Conservation (phyloP, 306 rosid genomes). For the Acmispon strigosus region DNA sequence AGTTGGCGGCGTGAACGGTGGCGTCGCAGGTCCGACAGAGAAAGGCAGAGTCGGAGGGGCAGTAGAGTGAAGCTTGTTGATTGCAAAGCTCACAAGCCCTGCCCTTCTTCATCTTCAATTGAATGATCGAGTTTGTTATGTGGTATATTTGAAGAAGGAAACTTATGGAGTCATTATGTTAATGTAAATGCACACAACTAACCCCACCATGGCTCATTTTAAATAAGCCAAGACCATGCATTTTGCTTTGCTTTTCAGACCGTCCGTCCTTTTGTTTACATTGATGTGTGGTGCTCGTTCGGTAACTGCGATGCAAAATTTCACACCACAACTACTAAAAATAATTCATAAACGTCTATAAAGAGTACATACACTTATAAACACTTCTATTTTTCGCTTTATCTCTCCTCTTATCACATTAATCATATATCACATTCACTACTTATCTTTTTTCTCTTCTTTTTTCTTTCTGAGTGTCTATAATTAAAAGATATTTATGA, state of each 20-base stretch:
- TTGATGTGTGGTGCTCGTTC: background rate
- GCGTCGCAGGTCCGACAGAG: slow-evolving; percentile 32
- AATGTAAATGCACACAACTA: no score
- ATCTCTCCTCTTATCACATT: no score
- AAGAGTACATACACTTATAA: no score
- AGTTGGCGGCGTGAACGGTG: slow-evolving; percentile 30
- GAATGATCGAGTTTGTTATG: no score
- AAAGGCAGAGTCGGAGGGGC: slow-evolving; percentile 38
- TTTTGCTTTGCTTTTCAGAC: background rate
- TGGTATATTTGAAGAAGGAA: no score
- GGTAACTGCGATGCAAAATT: background rate
- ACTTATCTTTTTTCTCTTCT: no score
- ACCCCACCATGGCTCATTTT: background rate
- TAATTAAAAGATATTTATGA: no score
- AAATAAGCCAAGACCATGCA: background rate
- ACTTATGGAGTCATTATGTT: no score
- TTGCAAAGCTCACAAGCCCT: slow-evolving; percentile 29
- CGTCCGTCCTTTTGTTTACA: background rate
- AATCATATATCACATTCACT: no score
- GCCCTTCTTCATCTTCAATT: background rate
- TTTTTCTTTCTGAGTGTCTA: no score
- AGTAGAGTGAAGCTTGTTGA: slow-evolving; percentile 17
- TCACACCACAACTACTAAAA: background rate
- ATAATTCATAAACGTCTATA: no score
- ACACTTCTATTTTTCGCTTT: no score